Percentiles rank a stretch among this genome's conserved stretches.
phyloP scores from a whole-genome alignment of 192 early-diverging fungal genomes.

The Linnemannia hyalina region DNA sequence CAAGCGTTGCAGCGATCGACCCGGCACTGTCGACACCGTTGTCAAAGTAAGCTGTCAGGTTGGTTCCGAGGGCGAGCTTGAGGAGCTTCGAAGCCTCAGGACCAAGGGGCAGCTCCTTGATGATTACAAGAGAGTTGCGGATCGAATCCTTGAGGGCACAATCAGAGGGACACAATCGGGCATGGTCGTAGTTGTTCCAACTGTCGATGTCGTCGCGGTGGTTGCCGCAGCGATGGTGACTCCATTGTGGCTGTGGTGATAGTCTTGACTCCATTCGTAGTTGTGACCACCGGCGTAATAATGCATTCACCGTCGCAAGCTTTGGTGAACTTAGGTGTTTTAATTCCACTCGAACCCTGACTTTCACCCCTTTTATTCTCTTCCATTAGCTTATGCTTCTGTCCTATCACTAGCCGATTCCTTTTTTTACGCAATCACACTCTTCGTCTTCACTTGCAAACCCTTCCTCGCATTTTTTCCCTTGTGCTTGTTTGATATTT shows the following conservation, averaged over 20 bases:
- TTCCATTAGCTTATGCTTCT: too few relatives aligned
- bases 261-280: too few relatives aligned
- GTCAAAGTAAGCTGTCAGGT: conserved; percentile 14
- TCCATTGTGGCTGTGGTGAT: neutral
- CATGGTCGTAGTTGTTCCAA: neutral
- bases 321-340: neutral
- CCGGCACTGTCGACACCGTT: conserved; percentile 22
- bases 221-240: neutral
- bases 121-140: neutral
- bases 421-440: too few relatives aligned
- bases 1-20: neutral
- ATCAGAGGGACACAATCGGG: neutral
- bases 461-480: too few relatives aligned
- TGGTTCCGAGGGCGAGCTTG: neutral
- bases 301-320: neutral
- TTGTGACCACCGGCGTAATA: neutral
- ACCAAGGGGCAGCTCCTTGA: conserved; percentile 8
- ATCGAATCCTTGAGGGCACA: conserved; percentile 11
- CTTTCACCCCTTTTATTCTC: too few relatives aligned
- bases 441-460: too few relatives aligned
- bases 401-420: too few relatives aligned
- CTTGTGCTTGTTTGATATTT: too few relatives aligned
- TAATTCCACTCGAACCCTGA: too few relatives aligned
- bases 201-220: neutral
- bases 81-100: conserved; percentile 8